phyloP scores from a whole-genome alignment of 2,329 filamentous ascomycete genomes.

The Penicillium brasilianum region DNA sequence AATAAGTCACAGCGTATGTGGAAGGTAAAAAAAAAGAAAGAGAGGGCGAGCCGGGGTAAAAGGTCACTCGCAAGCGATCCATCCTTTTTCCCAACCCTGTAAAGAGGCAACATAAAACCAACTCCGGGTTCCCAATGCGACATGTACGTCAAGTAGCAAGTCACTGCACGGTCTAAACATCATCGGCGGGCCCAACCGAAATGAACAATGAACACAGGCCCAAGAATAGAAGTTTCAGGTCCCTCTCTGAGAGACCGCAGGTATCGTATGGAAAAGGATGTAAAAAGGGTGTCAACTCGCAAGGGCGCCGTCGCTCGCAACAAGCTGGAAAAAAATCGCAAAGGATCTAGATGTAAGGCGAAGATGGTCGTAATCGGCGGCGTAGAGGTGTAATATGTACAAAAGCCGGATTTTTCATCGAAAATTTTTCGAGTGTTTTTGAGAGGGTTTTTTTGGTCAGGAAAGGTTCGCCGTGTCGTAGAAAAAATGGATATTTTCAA shows the following conservation, averaged over 20 bases:
- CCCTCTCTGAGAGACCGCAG: slow-evolving; percentile 45
- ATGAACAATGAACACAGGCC: slow-evolving; percentile 24
- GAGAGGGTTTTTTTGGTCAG: slow-evolving; percentile 20
- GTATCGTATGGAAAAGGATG: slow-evolving; percentile 43
- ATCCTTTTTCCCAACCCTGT: slow-evolving; percentile 27
- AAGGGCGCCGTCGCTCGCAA: slow-evolving; percentile 50
- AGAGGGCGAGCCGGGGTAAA: slow-evolving; percentile 21
- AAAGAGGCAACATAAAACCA: slow-evolving; percentile 35
- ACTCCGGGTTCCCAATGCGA: slow-evolving; percentile 41
- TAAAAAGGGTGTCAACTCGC: slow-evolving; percentile 45
- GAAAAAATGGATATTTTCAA: slow-evolving; percentile 5
- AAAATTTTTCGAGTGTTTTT: slow-evolving; percentile 35
- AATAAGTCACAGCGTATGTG: slow-evolving; percentile 36
- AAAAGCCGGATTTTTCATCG: slow-evolving; percentile 37
- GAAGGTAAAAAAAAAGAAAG: slow-evolving; percentile 24
- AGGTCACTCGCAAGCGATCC: slow-evolving; percentile 30
- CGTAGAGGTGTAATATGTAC: slow-evolving; percentile 41
- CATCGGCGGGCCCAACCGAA: slow-evolving; percentile 40
- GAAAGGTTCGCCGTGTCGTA: slow-evolving; percentile 26
- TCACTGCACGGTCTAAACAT: slow-evolving; percentile 49
- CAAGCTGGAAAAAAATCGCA: slow-evolving; percentile 43
- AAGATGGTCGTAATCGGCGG: slow-evolving; percentile 42
- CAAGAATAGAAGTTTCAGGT: slow-evolving; percentile 35
- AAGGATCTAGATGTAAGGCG: slow-evolving; percentile 41
- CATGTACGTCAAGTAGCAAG: slow-evolving; percentile 43